Conservation (phyloP, 164 flowering plant species). For the Nelumbo lutea region DNA sequence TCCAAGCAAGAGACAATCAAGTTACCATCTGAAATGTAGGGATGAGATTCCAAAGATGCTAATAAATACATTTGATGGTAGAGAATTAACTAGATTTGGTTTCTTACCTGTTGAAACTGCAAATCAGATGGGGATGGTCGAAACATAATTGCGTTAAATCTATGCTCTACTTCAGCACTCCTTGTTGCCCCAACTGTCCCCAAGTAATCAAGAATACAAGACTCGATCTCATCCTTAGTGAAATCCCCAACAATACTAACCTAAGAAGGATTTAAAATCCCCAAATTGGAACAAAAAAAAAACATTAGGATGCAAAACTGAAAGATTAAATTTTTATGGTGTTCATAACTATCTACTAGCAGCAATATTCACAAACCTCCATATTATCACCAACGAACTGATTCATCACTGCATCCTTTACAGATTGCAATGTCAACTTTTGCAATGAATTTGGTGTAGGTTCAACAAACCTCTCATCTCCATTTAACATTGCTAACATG, state of each 20-base stretch:
- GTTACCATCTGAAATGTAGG: background rate
- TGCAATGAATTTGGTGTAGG: slow-evolving; percentile 88
- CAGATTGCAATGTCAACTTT: slow-evolving; percentile 60
- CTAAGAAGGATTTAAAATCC: slow-evolving; percentile 26
- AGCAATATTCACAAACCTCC: slow-evolving; percentile 60
- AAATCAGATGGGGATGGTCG: slow-evolving; percentile 74
- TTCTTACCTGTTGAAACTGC: slow-evolving; percentile 83
- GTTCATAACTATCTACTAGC: slow-evolving; percentile 3
- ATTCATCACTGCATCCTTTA: slow-evolving; percentile 88
- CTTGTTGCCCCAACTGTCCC: slow-evolving; percentile 67
- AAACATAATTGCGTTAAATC: slow-evolving; percentile 46
- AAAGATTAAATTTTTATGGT: background rate
- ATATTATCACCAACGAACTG: slow-evolving; percentile 86
- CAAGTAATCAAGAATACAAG: slow-evolving; percentile 90
- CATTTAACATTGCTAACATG: slow-evolving; percentile 92
- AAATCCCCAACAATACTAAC: slow-evolving; percentile 97
- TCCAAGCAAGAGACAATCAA: background rate
- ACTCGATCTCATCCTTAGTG: slow-evolving; percentile 85
- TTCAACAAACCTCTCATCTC: slow-evolving; percentile 97
- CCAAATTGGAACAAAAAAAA: background rate
- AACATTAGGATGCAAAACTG: background rate
- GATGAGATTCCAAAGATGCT: background rate
- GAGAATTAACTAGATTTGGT: background rate
- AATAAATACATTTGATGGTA: background rate
- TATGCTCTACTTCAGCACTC: slow-evolving; percentile 22